A percentile compares a stretch with the other conserved stretches of the same genome.
Evolutionary conservation across 2,329 filamentous ascomycete species (phyloP).

Genomic region (Penicillium sp.): DNA sequence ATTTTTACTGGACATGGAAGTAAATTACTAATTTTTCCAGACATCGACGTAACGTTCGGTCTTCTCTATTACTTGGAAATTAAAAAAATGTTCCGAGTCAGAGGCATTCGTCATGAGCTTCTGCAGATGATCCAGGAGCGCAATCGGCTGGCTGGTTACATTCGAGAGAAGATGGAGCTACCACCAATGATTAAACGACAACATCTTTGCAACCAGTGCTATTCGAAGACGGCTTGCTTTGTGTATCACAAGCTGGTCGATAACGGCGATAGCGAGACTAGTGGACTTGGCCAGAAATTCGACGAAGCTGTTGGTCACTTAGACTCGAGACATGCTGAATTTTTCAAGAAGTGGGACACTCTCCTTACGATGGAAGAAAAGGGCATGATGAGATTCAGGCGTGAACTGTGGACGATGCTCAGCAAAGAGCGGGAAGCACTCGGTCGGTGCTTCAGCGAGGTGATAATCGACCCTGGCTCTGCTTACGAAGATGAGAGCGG

Average conservation of each 20-base stretch:
- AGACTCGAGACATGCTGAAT: constrained; percentile 68
- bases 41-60: constrained; percentile 84
- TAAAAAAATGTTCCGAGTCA: constrained; percentile 79
- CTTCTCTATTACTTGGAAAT: constrained; percentile 94
- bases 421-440: constrained; percentile 83
- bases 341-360: constrained; percentile 93
- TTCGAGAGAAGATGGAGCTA: constrained; percentile 75
- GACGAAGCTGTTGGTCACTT: constrained; percentile 74
- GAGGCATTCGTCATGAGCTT: constrained; percentile 79
- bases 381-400: constrained; percentile 77
- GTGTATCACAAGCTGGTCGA: constrained; percentile 90
- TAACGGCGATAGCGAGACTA: constrained; percentile 73
- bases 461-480: constrained; percentile 77
- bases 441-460: constrained; percentile 83
- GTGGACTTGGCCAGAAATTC: constrained; percentile 77
- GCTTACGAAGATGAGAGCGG: constrained; percentile 64
- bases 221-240: constrained; percentile 86
- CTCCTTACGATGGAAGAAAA: constrained; percentile 92
- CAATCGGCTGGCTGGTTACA: constrained; percentile 80
- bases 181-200: constrained; percentile 82
- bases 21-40: constrained; percentile 35
- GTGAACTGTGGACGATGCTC: constrained; percentile 94
- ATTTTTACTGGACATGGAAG: constrained; percentile 15
- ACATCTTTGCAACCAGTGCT: constrained; percentile 79
- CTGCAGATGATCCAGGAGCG: constrained; percentile 96